Evolutionary conservation across 2,329 filamentous ascomycete genomes (phyloP).

Genomic region (Nigrograna mackinnonii): DNA sequence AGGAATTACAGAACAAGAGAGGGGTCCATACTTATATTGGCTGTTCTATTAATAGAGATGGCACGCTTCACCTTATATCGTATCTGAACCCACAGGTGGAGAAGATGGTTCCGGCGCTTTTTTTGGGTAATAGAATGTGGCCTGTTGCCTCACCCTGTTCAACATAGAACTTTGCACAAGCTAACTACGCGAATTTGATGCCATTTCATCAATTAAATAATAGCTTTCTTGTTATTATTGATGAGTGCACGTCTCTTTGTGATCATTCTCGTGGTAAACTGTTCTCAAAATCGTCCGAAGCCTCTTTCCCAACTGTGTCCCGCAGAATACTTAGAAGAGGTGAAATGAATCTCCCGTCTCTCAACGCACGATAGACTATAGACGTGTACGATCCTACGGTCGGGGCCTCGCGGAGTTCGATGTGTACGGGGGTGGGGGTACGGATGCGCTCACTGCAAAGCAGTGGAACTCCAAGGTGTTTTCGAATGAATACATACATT

Average conservation of each 20-base stretch:
- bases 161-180: not conserved
- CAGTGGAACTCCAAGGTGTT: not conserved
- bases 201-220: not conserved
- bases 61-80: not conserved
- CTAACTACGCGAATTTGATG: not conserved
- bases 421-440: not conserved
- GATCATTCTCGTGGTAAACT: not conserved
- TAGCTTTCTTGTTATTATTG: not conserved
- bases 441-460: not conserved
- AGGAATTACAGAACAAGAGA: not conserved
- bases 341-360: no score
- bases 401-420: no score
- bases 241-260: not conserved
- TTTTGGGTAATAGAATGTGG: not conserved
- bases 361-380: no score
- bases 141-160: not conserved
- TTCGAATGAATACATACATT: not conserved
- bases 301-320: not conserved
- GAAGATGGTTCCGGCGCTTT: not conserved
- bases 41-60: not conserved
- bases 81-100: not conserved
- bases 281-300: not conserved
- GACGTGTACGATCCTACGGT: no score
- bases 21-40: not conserved
- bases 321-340: not conserved